phyloP scores from a whole-genome alignment of 2,329 filamentous ascomycete species.

The Colletotrichum sidae region DNA sequence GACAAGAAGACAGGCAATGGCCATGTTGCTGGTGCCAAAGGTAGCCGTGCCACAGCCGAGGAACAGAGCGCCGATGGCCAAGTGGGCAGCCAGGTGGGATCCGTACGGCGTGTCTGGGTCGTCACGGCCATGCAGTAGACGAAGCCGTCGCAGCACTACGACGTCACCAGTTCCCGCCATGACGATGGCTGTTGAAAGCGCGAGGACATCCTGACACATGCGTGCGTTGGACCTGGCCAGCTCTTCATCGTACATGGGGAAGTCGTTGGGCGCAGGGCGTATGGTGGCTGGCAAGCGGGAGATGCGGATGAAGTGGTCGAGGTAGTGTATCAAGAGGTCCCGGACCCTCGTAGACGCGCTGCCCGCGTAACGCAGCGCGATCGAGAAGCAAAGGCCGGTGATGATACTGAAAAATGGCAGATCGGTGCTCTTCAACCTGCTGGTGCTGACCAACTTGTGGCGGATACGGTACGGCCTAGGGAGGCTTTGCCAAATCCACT shows the following conservation, averaged over 20 bases:
- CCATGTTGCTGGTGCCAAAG: constrained; percentile 88
- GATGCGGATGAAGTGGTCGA: constrained; percentile 88
- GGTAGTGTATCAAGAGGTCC: constrained; percentile 84
- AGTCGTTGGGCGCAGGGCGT: constrained; percentile 41
- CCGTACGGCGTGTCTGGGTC: constrained; percentile 90
- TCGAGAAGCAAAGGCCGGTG: constrained; percentile 85
- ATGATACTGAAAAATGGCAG: constrained; percentile 94
- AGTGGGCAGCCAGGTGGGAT: constrained; percentile 91
- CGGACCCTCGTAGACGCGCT: constrained; percentile 77
- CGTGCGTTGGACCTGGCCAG: constrained; percentile 84
- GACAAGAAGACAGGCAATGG: constrained; percentile 86
- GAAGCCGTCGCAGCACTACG: constrained; percentile 83
- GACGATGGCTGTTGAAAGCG: constrained; percentile 84
- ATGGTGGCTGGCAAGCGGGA: constrained; percentile 64
- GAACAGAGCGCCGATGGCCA: constrained; percentile 92
- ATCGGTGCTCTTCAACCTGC: constrained; percentile 79
- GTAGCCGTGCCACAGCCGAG: constrained; percentile 93
- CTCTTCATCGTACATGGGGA: constrained; percentile 80
- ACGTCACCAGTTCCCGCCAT: constrained; percentile 98
- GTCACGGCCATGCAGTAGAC: constrained; percentile 87
- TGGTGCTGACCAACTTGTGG: constrained; percentile 69
- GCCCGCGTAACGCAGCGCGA: constrained; percentile 80
- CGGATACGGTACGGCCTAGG: constrained; percentile 75
- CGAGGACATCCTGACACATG: constrained; percentile 91
- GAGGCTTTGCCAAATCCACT: constrained; percentile 82